These are phyloP conservation scores for Bryum argenteum DNA, from an alignment of 225 moss, liverwort and hornwort species.

Conservation along the genomic window DNA sequence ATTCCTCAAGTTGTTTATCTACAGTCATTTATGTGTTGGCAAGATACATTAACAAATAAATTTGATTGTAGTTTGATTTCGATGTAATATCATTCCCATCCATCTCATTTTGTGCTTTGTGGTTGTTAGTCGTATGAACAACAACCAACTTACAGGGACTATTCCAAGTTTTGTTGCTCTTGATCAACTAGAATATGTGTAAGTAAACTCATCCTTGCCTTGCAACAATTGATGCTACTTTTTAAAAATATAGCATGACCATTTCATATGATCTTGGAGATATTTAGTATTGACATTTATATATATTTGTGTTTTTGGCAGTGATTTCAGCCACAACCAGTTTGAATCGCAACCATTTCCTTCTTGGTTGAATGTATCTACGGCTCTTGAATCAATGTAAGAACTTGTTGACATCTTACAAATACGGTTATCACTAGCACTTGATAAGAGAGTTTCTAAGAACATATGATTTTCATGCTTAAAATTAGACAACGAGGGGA, in stretches of 20 bases:
- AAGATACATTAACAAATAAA: too few relatives aligned
- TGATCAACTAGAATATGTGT: constrained; percentile 48
- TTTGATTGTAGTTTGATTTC: too few relatives aligned
- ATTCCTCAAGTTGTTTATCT: not conserved
- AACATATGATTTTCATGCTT: too few relatives aligned
- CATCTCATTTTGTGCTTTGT: constrained; percentile 8
- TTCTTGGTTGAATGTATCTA: constrained; percentile 50
- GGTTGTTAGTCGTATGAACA: constrained; percentile 46
- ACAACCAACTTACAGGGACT: constrained; percentile 51
- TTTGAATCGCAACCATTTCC: constrained; percentile 53
- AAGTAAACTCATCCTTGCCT: constrained; percentile 22
- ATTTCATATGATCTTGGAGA: too few relatives aligned
- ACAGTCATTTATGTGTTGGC: too few relatives aligned
- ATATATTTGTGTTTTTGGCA: constrained; percentile 25
- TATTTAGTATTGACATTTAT: not conserved
- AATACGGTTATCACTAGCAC: too few relatives aligned
- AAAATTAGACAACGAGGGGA: too few relatives aligned
- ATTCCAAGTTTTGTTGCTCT: constrained; percentile 58
- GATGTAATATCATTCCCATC: not conserved
- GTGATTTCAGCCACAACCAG: constrained; percentile 54
- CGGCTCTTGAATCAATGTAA: constrained; percentile 42
- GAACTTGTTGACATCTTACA: not conserved
- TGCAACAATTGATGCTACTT: not conserved
- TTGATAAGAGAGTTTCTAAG: too few relatives aligned
- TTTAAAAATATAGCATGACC: not conserved